Conservation (phyloP, 2,329 filamentous ascomycete genomes). For the Pyrenophora tritici-repentis region DNA sequence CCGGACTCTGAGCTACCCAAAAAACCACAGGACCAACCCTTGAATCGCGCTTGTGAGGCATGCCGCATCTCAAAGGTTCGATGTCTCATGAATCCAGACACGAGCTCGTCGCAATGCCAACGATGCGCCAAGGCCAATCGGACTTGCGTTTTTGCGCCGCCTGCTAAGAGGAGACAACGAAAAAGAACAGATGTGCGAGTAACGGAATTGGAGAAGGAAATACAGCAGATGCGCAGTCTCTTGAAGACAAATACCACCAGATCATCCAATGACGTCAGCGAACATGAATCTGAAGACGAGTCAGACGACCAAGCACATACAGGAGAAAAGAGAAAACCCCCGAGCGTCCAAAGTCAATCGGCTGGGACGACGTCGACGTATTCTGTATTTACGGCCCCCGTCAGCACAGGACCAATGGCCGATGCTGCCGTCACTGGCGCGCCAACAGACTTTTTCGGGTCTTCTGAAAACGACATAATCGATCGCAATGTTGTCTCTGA, state of each 20-base stretch:
- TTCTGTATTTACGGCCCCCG: constrained; percentile 8
- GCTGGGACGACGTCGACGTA: constrained; percentile 12
- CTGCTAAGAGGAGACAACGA: constrained; percentile 43
- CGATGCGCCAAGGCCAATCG: constrained; percentile 43
- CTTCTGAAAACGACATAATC: constrained; percentile 40
- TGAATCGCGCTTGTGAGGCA: constrained; percentile 46
- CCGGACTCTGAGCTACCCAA: constrained; percentile 21
- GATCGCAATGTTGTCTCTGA: constrained; percentile 40
- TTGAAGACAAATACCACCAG: constrained; percentile 30
- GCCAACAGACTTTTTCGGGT: constrained; percentile 28
- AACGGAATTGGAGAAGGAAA: constrained; percentile 44
- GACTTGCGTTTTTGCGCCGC: constrained; percentile 42
- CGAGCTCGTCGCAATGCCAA: constrained; percentile 38
- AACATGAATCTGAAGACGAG: constrained; percentile 36
- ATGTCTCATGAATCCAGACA: constrained; percentile 35
- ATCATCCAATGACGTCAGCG: constrained; percentile 31
- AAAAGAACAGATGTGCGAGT: constrained; percentile 46
- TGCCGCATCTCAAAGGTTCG: constrained; percentile 45
- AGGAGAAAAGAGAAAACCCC: constrained; percentile 22
- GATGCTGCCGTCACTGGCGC: constrained; percentile 9
- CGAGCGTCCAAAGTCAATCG: constrained; percentile 18
- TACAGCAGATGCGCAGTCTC: constrained; percentile 43
- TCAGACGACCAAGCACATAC: constrained; percentile 23
- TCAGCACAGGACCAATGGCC: constrained; percentile 8
- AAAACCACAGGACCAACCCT: constrained; percentile 34